Percentiles rank a stretch among this genome's conserved stretches.
These are phyloP conservation scores for Agrostemma githago DNA, from an alignment of 148 eudicot genomes.

Conservation along the genomic window DNA sequence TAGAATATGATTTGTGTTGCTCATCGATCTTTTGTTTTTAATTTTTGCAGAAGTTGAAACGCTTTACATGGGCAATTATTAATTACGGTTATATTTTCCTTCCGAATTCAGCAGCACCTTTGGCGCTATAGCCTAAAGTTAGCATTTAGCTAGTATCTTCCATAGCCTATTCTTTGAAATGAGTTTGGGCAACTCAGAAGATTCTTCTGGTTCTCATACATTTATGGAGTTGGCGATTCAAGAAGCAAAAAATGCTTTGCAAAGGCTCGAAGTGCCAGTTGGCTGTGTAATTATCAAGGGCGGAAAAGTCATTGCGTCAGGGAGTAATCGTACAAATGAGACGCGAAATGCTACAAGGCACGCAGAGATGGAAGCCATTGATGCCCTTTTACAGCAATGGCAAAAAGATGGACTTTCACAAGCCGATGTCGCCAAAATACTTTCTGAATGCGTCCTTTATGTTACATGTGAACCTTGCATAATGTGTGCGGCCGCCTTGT, in stretches of 20 bases:
- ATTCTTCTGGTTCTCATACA: slow-evolving; percentile 17
- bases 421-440: slow-evolving; percentile 43
- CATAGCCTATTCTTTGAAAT: slow-evolving; percentile 17
- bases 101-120: background rate
- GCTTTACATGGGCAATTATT: background rate
- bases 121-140: background rate
- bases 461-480: slow-evolving; percentile 98
- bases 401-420: slow-evolving; percentile 46
- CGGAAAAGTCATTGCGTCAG: slow-evolving; percentile 52
- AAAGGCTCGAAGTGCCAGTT: slow-evolving; percentile 73
- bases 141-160: background rate
- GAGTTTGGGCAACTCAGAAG: slow-evolving; percentile 22
- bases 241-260: slow-evolving; percentile 71
- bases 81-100: background rate
- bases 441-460: slow-evolving; percentile 64
- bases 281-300: slow-evolving; percentile 73
- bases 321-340: slow-evolving; percentile 79
- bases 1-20: background rate
- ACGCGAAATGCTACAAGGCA: slow-evolving; percentile 85
- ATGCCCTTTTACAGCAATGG: slow-evolving; percentile 63
- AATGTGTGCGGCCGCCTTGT: slow-evolving; percentile 92
- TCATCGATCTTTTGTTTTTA: background rate
- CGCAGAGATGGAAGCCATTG: slow-evolving; percentile 89
- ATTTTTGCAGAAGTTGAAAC: slow-evolving; percentile 2
- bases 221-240: slow-evolving; percentile 67